Percentiles rank a stretch among this genome's conserved stretches.
These are phyloP conservation scores for Trichopus zeylanicus DNA, from an alignment of 116 monocot species.

Conservation along the genomic window DNA sequence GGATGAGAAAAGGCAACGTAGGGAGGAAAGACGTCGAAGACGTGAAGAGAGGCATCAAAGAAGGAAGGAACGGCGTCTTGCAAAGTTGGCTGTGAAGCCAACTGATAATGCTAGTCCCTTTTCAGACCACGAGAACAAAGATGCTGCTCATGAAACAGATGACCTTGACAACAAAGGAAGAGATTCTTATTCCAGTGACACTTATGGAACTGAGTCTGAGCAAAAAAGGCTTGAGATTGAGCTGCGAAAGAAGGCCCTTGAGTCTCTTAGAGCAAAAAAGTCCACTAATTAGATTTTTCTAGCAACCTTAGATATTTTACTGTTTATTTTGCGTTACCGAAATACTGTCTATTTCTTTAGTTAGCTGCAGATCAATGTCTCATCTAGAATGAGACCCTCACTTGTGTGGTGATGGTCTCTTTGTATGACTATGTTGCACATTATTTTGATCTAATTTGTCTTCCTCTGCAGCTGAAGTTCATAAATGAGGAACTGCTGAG, in stretches of 20 bases:
- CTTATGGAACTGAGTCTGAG: slow-evolving; percentile 39
- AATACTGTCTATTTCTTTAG: slow-evolving; percentile 4
- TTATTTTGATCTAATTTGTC: slow-evolving; percentile 33
- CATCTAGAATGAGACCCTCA: slow-evolving; percentile 8
- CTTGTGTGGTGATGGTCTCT: slow-evolving; percentile 10
- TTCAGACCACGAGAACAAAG: slow-evolving; percentile 39
- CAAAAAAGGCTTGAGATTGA: slow-evolving; percentile 88
- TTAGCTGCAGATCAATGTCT: slow-evolving; percentile 12
- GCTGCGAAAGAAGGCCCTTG: slow-evolving; percentile 82
- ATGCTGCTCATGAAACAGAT: slow-evolving; percentile 25
- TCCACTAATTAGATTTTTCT: slow-evolving; percentile 38
- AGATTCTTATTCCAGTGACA: slow-evolving; percentile 15
- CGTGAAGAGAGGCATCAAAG: slow-evolving; percentile 72
- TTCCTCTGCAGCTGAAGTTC: slow-evolving; percentile 50
- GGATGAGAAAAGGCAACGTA: slow-evolving; percentile 60
- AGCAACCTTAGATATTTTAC: slow-evolving; percentile 4
- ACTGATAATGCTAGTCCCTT: slow-evolving; percentile 23
- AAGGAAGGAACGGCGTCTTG: slow-evolving; percentile 49
- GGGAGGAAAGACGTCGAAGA: slow-evolving; percentile 64
- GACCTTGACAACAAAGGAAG: slow-evolving; percentile 15
- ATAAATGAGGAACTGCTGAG: slow-evolving; percentile 31
- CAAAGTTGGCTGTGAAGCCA: slow-evolving; percentile 36
- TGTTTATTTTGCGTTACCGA: slow-evolving; percentile 3
- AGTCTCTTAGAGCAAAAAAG: slow-evolving; percentile 82
- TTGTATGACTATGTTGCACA: slow-evolving; percentile 5